Conservation (phyloP, 2,329 filamentous ascomycete species). For the Dactylellina cionopaga region DNA sequence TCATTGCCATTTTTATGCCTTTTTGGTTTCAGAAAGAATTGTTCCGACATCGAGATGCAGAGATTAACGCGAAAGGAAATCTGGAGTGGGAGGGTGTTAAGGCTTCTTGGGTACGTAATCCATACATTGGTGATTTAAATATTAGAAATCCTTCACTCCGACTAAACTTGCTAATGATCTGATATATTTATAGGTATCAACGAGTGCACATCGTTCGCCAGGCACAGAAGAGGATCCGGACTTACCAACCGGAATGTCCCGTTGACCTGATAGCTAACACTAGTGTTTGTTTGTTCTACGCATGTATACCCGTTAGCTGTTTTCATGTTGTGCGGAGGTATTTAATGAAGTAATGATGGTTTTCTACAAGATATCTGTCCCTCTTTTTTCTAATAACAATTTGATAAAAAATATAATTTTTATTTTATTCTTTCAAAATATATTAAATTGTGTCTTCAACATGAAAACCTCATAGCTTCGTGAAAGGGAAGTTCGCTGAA, state of each 20-base stretch:
- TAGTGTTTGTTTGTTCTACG: neutral
- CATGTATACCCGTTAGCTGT: neutral
- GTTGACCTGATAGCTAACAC: neutral
- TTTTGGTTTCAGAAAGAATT: neutral
- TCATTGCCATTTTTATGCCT: slow-evolving; percentile 26
- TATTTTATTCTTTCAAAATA: neutral
- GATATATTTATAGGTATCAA: neutral
- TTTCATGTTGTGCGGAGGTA: too few relatives aligned
- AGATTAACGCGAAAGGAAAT: slow-evolving; percentile 17
- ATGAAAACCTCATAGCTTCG: too few relatives aligned
- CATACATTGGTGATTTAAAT: neutral
- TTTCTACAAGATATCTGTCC: neutral
- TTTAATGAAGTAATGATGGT: neutral
- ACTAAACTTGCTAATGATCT: neutral
- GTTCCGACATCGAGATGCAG: slow-evolving; percentile 16
- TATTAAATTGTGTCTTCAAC: too few relatives aligned
- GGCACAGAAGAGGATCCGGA: neutral
- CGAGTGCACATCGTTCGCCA: neutral
- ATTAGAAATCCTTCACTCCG: neutral
- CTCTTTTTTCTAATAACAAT: neutral
- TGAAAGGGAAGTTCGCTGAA: too few relatives aligned
- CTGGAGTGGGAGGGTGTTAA: slow-evolving; percentile 29
- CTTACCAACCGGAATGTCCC: neutral
- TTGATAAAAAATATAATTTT: neutral
- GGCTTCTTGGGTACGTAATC: slow-evolving; percentile 18